phyloP scores from a whole-genome alignment of 2,329 filamentous ascomycete species.

The Sphaceloma murrayae region DNA sequence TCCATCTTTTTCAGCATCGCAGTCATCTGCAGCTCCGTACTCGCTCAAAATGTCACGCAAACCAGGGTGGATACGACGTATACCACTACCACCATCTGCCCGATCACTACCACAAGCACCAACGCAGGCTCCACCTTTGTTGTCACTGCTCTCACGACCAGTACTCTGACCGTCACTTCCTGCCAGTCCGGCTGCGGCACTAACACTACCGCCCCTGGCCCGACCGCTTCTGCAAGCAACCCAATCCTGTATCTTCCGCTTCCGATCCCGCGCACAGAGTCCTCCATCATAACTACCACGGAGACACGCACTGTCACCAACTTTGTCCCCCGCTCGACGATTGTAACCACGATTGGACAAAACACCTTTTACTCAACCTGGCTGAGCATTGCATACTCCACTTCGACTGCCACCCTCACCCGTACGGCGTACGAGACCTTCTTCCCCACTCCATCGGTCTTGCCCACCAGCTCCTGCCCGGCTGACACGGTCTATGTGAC shows the following conservation, averaged over 20 bases:
- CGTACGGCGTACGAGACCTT: conserved; percentile 17
- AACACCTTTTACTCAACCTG: conserved; percentile 32
- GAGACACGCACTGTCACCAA: conserved; percentile 28
- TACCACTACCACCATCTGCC: conserved; percentile 28
- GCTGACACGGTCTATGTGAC: conserved; percentile 13
- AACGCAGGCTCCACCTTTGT: conserved; percentile 22
- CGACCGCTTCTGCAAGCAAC: conserved; percentile 13
- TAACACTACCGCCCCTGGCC: conserved; percentile 15
- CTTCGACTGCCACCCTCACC: conserved; percentile 20
- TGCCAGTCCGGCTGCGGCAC: conserved; percentile 31
- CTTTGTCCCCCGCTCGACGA: conserved; percentile 32
- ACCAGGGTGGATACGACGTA: conserved; percentile 23
- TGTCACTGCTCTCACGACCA: conserved; percentile 30
- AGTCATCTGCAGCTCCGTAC: background rate
- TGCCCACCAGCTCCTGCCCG: conserved; percentile 6
- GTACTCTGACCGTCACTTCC: conserved; percentile 31
- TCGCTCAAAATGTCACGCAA: conserved; percentile 18
- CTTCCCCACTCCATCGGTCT: conserved; percentile 9
- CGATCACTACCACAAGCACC: conserved; percentile 24
- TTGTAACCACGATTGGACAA: conserved; percentile 27
- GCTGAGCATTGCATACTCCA: conserved; percentile 29
- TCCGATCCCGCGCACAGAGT: conserved; percentile 16
- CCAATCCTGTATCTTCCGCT: conserved; percentile 13
- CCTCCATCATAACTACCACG: conserved; percentile 22
- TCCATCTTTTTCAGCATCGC: conserved; percentile 1